Evolutionary conservation across 129 eudicot genomes (phyloP).

Genomic region (Flaveria linearis): DNA sequence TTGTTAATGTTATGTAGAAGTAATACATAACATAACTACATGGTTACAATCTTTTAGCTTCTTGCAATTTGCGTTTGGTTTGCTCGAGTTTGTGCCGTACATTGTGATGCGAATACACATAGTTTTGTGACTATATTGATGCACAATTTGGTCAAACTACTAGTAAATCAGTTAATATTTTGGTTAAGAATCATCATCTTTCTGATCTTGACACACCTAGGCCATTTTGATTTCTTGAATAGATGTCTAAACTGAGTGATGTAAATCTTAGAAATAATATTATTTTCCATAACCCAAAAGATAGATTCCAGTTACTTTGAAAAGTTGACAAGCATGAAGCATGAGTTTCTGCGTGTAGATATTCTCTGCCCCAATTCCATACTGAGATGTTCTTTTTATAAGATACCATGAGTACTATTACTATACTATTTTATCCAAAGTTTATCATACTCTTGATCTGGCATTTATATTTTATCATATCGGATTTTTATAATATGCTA

Average conservation of each 20-base stretch:
- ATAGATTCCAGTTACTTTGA: neutral
- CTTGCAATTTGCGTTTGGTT: neutral
- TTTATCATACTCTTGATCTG: neutral
- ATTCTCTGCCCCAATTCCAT: slow-evolving; percentile 9
- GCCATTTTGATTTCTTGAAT: slow-evolving; percentile 22
- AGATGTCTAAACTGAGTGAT: neutral
- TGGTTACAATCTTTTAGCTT: no score
- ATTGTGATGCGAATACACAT: neutral
- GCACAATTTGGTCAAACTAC: neutral
- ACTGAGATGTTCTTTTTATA: neutral
- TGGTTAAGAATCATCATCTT: slow-evolving; percentile 3
- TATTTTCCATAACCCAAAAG: neutral
- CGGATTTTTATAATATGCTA: neutral
- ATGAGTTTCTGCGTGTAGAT: slow-evolving; percentile 9
- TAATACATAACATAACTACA: neutral
- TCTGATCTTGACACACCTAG: neutral
- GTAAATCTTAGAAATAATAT: neutral
- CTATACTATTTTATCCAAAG: neutral
- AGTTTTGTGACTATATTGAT: neutral
- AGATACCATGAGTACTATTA: slow-evolving; percentile 17
- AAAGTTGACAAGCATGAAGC: slow-evolving; percentile 10
- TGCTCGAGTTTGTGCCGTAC: neutral
- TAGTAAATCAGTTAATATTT: neutral
- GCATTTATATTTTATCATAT: neutral
- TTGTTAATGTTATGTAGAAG: neutral